Evolutionary conservation across 441 rosid species (phyloP).

Genomic region (Macaranga tanarius): DNA sequence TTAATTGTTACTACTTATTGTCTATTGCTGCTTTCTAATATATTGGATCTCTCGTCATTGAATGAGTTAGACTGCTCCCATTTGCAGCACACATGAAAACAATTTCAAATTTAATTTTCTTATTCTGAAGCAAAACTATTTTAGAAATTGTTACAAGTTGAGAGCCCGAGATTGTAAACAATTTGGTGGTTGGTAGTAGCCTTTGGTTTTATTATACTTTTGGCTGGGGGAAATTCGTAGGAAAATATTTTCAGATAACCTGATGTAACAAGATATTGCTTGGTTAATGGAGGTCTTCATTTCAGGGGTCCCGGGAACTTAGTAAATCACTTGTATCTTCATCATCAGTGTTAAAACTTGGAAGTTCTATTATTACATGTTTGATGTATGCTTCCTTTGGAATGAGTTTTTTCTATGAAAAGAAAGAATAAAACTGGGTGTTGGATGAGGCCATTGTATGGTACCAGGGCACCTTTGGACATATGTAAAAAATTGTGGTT

Average conservation of each 20-base stretch:
- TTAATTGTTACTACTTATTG: too few relatives aligned
- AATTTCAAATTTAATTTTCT: neutral
- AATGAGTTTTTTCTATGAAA: too few relatives aligned
- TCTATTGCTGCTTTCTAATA: neutral
- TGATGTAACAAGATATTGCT: neutral
- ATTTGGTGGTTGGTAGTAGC: neutral
- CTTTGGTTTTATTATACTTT: neutral
- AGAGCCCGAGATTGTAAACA: neutral
- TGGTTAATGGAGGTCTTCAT: neutral
- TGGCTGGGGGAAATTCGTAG: too few relatives aligned
- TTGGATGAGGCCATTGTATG: too few relatives aligned
- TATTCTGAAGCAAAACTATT: neutral
- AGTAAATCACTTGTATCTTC: neutral
- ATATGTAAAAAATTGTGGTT: neutral
- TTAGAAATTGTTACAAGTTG: neutral
- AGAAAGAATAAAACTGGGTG: too few relatives aligned
- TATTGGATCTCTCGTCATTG: neutral
- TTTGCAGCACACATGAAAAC: neutral
- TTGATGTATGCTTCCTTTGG: too few relatives aligned
- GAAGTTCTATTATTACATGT: too few relatives aligned
- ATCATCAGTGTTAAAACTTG: neutral
- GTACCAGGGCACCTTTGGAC: neutral
- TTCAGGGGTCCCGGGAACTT: neutral
- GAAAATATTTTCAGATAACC: neutral
- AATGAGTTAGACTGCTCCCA: neutral